Percentiles rank a stretch among this genome's conserved stretches.
These are phyloP conservation scores for Ophiostoma piceae DNA, from an alignment of 2,329 filamentous ascomycete genomes.

Conservation along the genomic window DNA sequence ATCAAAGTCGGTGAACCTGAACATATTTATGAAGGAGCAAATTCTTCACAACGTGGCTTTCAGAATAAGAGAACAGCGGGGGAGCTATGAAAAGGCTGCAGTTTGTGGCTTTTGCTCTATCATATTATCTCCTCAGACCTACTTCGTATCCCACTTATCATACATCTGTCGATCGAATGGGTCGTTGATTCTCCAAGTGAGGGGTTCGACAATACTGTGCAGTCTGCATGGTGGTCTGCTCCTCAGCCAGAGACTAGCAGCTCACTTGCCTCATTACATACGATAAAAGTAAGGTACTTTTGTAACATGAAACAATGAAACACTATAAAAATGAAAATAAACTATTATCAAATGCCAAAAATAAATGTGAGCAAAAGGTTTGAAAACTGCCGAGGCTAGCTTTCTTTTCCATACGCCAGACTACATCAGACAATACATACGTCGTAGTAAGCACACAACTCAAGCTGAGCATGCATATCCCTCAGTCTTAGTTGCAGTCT, in stretches of 20 bases:
- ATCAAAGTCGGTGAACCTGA: not conserved
- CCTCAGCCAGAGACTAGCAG: not conserved
- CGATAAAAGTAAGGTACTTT: not conserved
- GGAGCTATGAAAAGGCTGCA: not conserved
- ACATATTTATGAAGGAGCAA: too few relatives aligned
- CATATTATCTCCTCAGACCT: not conserved
- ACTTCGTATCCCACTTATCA: not conserved
- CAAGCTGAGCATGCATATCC: not conserved
- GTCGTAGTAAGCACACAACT: too few relatives aligned
- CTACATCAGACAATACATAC: too few relatives aligned
- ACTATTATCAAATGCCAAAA: too few relatives aligned
- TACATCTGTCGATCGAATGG: not conserved
- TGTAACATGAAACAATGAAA: too few relatives aligned
- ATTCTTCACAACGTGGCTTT: too few relatives aligned
- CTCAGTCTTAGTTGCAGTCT: not conserved
- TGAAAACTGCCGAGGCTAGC: too few relatives aligned
- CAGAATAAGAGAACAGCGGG: too few relatives aligned
- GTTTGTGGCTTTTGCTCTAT: not conserved
- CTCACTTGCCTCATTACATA: not conserved
- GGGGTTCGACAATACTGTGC: not conserved
- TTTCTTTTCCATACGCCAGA: too few relatives aligned
- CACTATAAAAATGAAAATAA: too few relatives aligned
- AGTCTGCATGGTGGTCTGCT: not conserved
- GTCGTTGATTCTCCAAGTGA: not conserved
- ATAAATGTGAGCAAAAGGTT: not conserved